phyloP scores from a whole-genome alignment of 2,329 filamentous ascomycete species.

The Trichoderma asperellum region DNA sequence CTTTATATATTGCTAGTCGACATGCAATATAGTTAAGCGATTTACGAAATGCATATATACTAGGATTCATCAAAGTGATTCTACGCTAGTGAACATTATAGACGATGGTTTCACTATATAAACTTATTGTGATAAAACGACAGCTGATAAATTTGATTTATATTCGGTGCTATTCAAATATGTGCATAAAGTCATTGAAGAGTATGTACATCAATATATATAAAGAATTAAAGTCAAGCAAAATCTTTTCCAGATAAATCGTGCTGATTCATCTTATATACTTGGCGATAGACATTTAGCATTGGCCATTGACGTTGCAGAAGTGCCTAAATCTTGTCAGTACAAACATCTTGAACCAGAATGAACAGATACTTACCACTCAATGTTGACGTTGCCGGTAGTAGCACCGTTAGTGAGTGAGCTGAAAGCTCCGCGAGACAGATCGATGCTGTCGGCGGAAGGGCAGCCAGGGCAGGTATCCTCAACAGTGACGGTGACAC shows the following conservation, averaged over 20 bases:
- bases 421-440: constrained; percentile 25
- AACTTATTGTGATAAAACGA: too few relatives aligned
- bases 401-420: constrained; percentile 17
- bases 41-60: too few relatives aligned
- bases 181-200: neutral
- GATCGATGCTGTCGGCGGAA: constrained; percentile 24
- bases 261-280: neutral
- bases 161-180: constrained; percentile 10
- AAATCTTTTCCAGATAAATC: neutral
- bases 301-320: constrained; percentile 28
- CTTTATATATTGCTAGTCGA: neutral
- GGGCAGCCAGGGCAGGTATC: constrained; percentile 28
- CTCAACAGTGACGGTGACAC: constrained; percentile 4
- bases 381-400: constrained; percentile 27
- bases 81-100: too few relatives aligned
- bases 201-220: constrained; percentile 20
- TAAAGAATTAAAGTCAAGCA: constrained; percentile 7
- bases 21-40: constrained; percentile 2
- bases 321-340: constrained; percentile 21
- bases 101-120: too few relatives aligned
- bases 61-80: too few relatives aligned
- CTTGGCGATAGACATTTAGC: constrained; percentile 16
- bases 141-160: neutral
- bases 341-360: neutral
- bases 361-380: constrained; percentile 3